Evolutionary conservation across 345 rosid genomes (phyloP).

Genomic region (Noccaea bulbosa): DNA sequence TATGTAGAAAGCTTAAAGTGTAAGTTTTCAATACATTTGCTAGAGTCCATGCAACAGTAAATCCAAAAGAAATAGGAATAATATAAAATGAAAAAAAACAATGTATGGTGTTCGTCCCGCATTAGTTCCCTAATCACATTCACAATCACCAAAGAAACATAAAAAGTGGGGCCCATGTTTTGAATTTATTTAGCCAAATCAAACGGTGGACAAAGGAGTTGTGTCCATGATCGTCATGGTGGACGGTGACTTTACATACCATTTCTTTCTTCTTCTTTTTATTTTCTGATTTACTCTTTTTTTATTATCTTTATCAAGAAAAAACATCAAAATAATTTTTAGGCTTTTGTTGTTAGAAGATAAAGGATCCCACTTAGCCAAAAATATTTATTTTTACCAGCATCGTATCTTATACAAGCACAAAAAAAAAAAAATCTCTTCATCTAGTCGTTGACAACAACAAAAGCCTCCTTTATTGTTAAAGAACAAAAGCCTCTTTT

Average conservation of each 20-base stretch:
- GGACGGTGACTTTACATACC: constrained; percentile 46
- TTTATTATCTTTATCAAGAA: not conserved
- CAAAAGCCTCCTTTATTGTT: not conserved
- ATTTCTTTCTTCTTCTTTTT: constrained; percentile 26
- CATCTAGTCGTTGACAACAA: constrained; percentile 30
- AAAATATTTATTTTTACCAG: constrained; percentile 8
- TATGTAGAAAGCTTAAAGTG: not conserved
- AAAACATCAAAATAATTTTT: not conserved
- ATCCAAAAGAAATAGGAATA: constrained; percentile 18
- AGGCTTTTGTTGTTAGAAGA: not conserved
- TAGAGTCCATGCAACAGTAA: not conserved
- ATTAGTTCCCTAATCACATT: constrained; percentile 40
- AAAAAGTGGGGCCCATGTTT: constrained; percentile 44
- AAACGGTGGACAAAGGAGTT: constrained; percentile 43
- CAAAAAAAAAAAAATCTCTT: constrained; percentile 13
- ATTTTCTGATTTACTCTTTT: not conserved
- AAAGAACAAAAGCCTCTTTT: not conserved
- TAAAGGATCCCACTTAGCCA: not conserved
- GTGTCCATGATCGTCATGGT: constrained; percentile 52
- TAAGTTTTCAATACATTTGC: not conserved
- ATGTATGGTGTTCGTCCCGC: constrained; percentile 30
- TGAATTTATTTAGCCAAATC: constrained; percentile 38
- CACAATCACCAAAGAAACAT: constrained; percentile 18
- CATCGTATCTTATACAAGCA: constrained; percentile 12
- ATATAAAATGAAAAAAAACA: constrained; percentile 6